phyloP scores from a whole-genome alignment of 169 alveolate species.

The Plasmodium blacklocki region DNA sequence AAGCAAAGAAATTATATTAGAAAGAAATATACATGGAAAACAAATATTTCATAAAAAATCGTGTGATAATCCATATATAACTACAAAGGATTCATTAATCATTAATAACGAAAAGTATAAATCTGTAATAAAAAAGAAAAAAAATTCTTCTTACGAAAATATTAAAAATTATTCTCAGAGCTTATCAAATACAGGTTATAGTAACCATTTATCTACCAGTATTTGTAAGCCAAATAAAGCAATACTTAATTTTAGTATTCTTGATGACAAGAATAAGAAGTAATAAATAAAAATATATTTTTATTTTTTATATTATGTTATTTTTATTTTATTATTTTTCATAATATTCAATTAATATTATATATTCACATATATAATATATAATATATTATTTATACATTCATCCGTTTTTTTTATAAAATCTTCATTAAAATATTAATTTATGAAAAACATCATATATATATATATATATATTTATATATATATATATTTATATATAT shows the following conservation, averaged over 20 bases:
- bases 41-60: not conserved
- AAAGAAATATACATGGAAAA: not conserved
- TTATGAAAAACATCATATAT: not conserved
- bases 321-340: not conserved
- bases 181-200: constrained; percentile 20
- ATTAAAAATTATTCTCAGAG: constrained; percentile 31
- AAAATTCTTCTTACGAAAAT: constrained; percentile 35
- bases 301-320: not conserved
- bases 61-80: not conserved
- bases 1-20: not conserved
- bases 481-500: too few relatives aligned
- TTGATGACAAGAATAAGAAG: constrained; percentile 72
- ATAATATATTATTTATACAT: not conserved
- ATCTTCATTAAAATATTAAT: not conserved
- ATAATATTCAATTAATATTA: not conserved
- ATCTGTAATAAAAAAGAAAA: not conserved
- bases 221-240: constrained; percentile 35
- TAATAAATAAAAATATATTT: not conserved
- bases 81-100: not conserved
- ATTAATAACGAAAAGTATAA: not conserved
- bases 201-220: not conserved
- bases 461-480: too few relatives aligned
- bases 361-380: not conserved
- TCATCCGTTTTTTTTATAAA: not conserved
- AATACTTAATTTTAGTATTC: constrained; percentile 58